Evolutionary conservation across 371 early-diverging fungal genomes (phyloP).

Genomic region (Syncephalastrum monosporum): DNA sequence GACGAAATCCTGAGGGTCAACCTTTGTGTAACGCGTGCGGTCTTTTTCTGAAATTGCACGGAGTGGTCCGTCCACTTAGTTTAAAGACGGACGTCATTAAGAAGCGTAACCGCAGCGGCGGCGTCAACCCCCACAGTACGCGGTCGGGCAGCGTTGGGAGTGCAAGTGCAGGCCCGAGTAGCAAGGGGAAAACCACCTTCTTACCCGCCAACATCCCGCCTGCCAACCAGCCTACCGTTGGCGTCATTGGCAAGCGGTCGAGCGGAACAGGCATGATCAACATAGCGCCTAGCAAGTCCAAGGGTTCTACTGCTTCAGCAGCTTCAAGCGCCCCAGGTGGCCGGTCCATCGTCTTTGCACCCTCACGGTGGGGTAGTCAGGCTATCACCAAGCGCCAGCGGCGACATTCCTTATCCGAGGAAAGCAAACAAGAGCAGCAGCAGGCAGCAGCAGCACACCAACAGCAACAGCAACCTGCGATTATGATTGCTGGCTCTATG

Average conservation of each 20-base stretch:
- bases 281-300: conserved; percentile 17
- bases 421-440: conserved; percentile 8
- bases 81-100: conserved; percentile 81
- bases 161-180: not conserved
- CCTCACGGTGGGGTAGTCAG: conserved; percentile 27
- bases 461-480: conserved; percentile 5
- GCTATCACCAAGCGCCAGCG: conserved; percentile 35
- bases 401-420: conserved; percentile 31
- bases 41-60: conserved; percentile 79
- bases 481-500: conserved; percentile 19
- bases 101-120: conserved; percentile 67
- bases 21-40: conserved; percentile 66
- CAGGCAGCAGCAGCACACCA: not conserved
- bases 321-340: conserved; percentile 5
- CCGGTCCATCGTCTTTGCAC: conserved; percentile 35
- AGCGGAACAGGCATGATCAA: conserved; percentile 21
- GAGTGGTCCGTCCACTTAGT: conserved; percentile 72
- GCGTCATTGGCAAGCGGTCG: conserved; percentile 25
- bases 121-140: not conserved
- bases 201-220: not conserved
- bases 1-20: conserved; percentile 75
- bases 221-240: conserved; percentile 12
- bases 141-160: not conserved
- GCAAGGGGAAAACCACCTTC: conserved; percentile 8
- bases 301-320: conserved; percentile 3